Evolutionary conservation across 352 stramenopile genomes (phyloP), one percentile per base, ranked within the genome.

Genomic region (Phytopythium delawarense): DNA sequence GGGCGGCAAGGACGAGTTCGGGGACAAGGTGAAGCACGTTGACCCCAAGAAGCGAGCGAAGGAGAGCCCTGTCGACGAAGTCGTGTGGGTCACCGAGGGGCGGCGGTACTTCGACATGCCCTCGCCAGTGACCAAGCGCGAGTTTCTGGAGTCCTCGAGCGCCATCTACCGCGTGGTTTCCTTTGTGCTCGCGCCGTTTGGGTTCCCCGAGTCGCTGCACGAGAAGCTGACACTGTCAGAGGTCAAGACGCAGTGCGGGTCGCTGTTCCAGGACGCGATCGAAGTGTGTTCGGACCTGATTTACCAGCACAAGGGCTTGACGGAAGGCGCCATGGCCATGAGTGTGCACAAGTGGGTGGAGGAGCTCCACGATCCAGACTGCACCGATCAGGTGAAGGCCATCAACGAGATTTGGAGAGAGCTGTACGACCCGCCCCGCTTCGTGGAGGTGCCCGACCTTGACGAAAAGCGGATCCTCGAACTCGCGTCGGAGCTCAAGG

Each of bases 321-420:
- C 81, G 49, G 86, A 95, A 81, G 84, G 84, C 35, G 78, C 78
- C 8, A 95, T 95, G 86, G 86, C 86, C 21, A 91, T 93, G 81
- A 95, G 86, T 44, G 84, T 92, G 42, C 86, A 95, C 71, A 91
- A 89, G 58, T 95, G 86, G 86, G 77, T 93, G 21, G 82, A 93
- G 64, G 75, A 90, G 39, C 77, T 80, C 52, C 75, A 74, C 44
- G 82, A 95, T 45, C 53, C 64, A 3, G 84, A 92, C 40, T 95
- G 86, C 59, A 78, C 69, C 8, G 63, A 72, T n/a, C 76, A 85
- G 59, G 80, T 95, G 50, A 85, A 85, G 32, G 70, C 72, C 35
- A 92, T 95, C 46, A 92, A 94, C 57, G 79, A 94, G 44, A 61
- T 94, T 8, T 82, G 84, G 62, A 65, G 82, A 12, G 69, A 76